Base-by-base conservation (phyloP, 2,329 filamentous ascomycete species). In the Fusarium sp. region DNA sequence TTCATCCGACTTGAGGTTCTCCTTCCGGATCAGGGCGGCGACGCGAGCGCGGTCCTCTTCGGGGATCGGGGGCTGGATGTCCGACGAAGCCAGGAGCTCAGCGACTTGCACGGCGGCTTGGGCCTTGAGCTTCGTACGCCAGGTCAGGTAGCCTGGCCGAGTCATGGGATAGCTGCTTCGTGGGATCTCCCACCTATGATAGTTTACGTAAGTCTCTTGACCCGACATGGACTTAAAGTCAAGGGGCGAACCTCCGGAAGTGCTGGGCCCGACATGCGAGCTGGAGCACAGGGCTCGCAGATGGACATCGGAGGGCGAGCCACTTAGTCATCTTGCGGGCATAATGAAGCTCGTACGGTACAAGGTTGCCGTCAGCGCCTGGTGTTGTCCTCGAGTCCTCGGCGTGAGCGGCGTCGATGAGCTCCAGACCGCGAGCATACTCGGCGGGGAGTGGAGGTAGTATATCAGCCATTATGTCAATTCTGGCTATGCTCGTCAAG, bases 191-290 rank as follows among this genome's bases (percentile, higher is more conserved):
- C 94, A 97, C 72, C 87, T 86, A 36, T 37, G 56, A 7, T 7
- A 23, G 11, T 23, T 51, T 48, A 37, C 16, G 2, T 8, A 13
- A 18, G 23, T 31, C 27, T 15, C 4, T 15, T 28, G 18, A 34
- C n/a, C 15, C 37, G 12, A 36, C 23, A n/a, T 28, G 15, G 6
- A 34, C 40, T 39, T 51, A 12, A 9, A 31, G 16, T 11, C 46
- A 53, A 16, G 39, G n/a, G 15, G 60, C 62, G 55, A 51, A 87
- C 81, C 93, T 90, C 56, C 91, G 88, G 75, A 97, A 93, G 80
- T 97, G 94, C 79, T 97, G 94, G 11, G 93, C 94, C 70, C 93
- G 90, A 71, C 94, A 92, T 16, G 94, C 94, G 48, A 96, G 85
- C 67, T 89, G 89, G 57, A 97, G 85, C 27, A 88, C 81, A 2